Evolutionary conservation across 345 rosid species (phyloP), one percentile per base, ranked within the genome.

Genomic region (Cardamine resedifolia): DNA sequence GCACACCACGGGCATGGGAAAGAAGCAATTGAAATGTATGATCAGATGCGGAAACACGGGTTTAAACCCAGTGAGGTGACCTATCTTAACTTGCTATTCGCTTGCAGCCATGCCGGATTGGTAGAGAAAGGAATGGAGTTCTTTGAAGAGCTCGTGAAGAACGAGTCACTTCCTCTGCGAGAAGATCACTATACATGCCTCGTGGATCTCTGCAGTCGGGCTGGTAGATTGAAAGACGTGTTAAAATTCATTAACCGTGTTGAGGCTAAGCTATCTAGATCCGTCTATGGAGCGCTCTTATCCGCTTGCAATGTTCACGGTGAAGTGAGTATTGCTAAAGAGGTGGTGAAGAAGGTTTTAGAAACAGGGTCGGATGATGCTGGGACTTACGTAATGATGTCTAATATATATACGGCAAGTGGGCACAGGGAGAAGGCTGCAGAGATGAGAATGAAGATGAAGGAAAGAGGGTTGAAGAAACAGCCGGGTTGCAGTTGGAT

Each of bases 401-500:
- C 95, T 23, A 90, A 87, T 76, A 78, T 86, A 33, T 87, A 84
- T 66, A 85, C 90, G 20, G 81, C 82, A 2, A 38, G 38, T 24
- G 90, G 87, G 31, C 80, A 79, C 75, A 81, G 81, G 85, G 71
- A 78, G 63, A 84, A 87, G 23, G 90, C 89, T 48, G 78, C 81
- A 15, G 77, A 74, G 55, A 59, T 85, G 79, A 84, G 92, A 71
- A 69, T 36, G 72, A 62, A 55, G 71, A 83, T 90, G 90, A 88
- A 88, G 81, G 83, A 79, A 15, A 84, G 63, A 60, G 89, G 89
- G 31, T 62, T 90, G 68, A 88, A 87, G 84, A 90, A 90, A 67
- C 87, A 75, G 62, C 95, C 96, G 0, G 92, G 96, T 26, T 84
- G 89, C 60, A 88, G 97, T 77, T 90, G 97, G 95, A 70, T 88